Conservation (phyloP, 2,329 filamentous ascomycete species). For the Aureobasidium sp. region DNA sequence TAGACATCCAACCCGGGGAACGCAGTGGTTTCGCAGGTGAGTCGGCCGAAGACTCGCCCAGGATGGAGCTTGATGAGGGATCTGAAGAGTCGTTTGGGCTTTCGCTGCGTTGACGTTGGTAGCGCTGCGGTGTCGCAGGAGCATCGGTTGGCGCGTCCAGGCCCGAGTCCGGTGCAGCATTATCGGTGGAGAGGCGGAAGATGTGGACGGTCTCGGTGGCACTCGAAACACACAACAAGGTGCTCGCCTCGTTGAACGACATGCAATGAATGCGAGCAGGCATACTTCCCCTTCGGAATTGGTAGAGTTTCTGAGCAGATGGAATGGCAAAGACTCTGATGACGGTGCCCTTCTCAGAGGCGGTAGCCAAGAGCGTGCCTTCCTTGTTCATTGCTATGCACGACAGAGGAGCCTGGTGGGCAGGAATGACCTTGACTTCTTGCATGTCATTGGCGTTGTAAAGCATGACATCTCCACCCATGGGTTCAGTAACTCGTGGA, state of each 20-base stretch:
- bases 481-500: conserved; percentile 67
- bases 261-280: conserved; percentile 96
- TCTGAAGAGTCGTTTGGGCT: conserved; percentile 31
- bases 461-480: conserved; percentile 84
- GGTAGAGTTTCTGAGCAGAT: conserved; percentile 84
- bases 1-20: conserved; percentile 77
- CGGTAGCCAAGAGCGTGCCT: conserved; percentile 84
- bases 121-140: conserved; percentile 6
- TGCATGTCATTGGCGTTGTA: conserved; percentile 87
- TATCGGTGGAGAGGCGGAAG: conserved; percentile 62
- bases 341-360: conserved; percentile 95
- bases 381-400: conserved; percentile 89
- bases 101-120: conserved; percentile 33
- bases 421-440: conserved; percentile 90
- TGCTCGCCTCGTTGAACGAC: conserved; percentile 95
- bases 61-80: conserved; percentile 36
- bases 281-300: conserved; percentile 92
- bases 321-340: conserved; percentile 94
- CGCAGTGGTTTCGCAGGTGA: conserved; percentile 20
- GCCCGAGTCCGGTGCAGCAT: background rate
- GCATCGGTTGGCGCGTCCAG: background rate
- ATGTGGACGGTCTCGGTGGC: conserved; percentile 96
- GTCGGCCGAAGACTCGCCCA: conserved; percentile 18
- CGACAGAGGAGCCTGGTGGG: conserved; percentile 84
- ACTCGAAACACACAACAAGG: conserved; percentile 88